A percentile compares a stretch with the other conserved stretches of the same genome.
These are phyloP conservation scores for Nevesoporus exiguus DNA, from an alignment of 768 basidiomycete genomes.

Conservation along the genomic window DNA sequence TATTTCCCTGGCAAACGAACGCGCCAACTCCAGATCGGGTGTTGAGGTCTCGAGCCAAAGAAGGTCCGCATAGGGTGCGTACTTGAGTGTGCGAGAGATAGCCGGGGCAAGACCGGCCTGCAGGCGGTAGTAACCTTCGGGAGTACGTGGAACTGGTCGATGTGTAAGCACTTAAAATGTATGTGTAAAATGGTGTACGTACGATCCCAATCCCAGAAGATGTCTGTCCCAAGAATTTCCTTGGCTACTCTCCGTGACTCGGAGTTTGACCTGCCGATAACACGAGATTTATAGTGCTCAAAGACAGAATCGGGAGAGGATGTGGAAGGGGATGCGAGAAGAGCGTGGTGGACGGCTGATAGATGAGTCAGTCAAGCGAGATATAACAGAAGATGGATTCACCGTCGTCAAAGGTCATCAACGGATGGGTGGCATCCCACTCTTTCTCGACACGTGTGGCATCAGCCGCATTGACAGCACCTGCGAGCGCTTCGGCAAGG, in stretches of 20 bases:
- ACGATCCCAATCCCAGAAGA: constrained; percentile 93
- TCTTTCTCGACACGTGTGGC: constrained; percentile 70
- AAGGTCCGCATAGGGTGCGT: constrained; percentile 84
- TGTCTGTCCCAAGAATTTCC: constrained; percentile 56
- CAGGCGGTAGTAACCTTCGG: constrained; percentile 90
- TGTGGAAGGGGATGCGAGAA: constrained; percentile 18
- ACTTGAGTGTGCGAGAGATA: constrained; percentile 73
- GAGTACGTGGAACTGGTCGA: constrained; percentile 72
- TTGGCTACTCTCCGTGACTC: constrained; percentile 72
- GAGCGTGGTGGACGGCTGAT: constrained; percentile 24
- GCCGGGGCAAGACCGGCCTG: constrained; percentile 79
- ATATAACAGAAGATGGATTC: constrained; percentile 46
- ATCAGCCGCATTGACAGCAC: constrained; percentile 63
- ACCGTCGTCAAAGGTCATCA: constrained; percentile 88
- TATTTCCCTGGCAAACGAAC: constrained; percentile 73
- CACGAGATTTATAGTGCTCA: constrained; percentile 55
- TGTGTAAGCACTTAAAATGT: not conserved
- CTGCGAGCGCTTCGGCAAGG: constrained; percentile 67
- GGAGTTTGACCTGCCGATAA: constrained; percentile 62
- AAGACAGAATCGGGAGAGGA: constrained; percentile 42
- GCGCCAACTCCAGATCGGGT: constrained; percentile 80
- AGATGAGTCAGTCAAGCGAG: not conserved
- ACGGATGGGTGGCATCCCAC: constrained; percentile 65
- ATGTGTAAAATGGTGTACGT: constrained; percentile 27
- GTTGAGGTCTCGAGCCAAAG: constrained; percentile 92